Evolutionary conservation across 768 basidiomycete genomes (phyloP).

Genomic region (Rhizopogon sp.): DNA sequence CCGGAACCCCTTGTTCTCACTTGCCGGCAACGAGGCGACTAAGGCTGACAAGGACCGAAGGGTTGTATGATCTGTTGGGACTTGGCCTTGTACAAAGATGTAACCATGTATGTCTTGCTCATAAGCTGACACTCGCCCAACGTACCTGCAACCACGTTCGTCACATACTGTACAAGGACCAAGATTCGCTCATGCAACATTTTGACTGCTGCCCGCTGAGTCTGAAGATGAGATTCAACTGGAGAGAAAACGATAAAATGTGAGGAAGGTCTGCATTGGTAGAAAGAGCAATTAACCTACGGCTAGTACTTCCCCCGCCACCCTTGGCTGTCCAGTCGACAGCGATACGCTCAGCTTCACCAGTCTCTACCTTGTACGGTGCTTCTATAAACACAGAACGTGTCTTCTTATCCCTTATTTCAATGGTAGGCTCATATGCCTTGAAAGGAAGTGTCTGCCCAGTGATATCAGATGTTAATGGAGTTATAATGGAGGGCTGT

Average conservation of each 20-base stretch:
- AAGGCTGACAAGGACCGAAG: constrained; percentile 84
- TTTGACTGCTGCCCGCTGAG: constrained; percentile 91
- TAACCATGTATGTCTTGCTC: neutral
- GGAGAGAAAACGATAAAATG: neutral
- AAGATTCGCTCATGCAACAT: constrained; percentile 93
- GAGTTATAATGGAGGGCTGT: constrained; percentile 47
- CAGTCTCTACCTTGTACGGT: constrained; percentile 88
- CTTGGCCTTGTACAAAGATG: constrained; percentile 44
- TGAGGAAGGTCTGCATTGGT: neutral
- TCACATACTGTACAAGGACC: constrained; percentile 83
- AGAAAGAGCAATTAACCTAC: constrained; percentile 40
- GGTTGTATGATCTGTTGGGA: constrained; percentile 72
- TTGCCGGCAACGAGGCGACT: constrained; percentile 83
- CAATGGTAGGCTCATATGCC: constrained; percentile 90
- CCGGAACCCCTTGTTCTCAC: constrained; percentile 75
- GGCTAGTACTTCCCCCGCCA: constrained; percentile 73
- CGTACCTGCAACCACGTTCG: constrained; percentile 69
- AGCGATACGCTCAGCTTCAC: constrained; percentile 97
- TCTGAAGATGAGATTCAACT: constrained; percentile 90
- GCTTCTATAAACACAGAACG: constrained; percentile 82
- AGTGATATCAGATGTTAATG: constrained; percentile 46
- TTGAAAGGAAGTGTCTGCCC: constrained; percentile 81
- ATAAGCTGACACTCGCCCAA: neutral
- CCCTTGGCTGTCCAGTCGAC: constrained; percentile 93
- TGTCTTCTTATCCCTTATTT: constrained; percentile 73